Percentiles rank a stretch among this genome's conserved stretches.
These are phyloP conservation scores for Petunia secreta DNA, from an alignment of 257 asterid genomes.

Conservation along the genomic window DNA sequence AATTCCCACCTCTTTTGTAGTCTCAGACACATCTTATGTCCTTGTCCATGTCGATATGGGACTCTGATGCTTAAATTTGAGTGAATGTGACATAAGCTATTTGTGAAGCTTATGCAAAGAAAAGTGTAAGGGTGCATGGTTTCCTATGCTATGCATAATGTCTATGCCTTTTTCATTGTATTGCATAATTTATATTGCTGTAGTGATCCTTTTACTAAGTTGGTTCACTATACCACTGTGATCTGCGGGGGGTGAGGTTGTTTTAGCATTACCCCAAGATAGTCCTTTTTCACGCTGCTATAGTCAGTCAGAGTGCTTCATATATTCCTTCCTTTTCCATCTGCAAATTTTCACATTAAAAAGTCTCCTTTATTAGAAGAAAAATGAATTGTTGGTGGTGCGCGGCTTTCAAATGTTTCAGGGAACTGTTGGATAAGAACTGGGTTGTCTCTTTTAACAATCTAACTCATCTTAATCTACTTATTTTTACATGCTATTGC, in stretches of 20 bases:
- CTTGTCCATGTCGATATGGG: slow-evolving; percentile 14
- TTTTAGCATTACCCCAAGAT: not conserved
- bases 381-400: not conserved
- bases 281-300: not conserved
- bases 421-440: slow-evolving; percentile 9
- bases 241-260: not conserved
- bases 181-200: not conserved
- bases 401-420: not conserved
- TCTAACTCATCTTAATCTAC: not conserved
- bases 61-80: not conserved
- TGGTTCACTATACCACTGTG: not conserved
- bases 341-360: not conserved
- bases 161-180: slow-evolving; percentile 2
- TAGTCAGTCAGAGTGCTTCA: not conserved
- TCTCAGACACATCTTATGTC: not conserved
- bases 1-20: not conserved
- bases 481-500: slow-evolving; percentile 27
- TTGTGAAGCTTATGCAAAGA: not conserved
- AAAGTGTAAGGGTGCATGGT: not conserved
- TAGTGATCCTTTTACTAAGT: not conserved
- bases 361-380: not conserved
- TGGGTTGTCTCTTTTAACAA: not conserved
- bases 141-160: not conserved
- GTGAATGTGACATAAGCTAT: not conserved
- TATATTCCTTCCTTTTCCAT: not conserved